phyloP scores from a whole-genome alignment of 108 stramenopile species.

The Skeletonema costatum region DNA sequence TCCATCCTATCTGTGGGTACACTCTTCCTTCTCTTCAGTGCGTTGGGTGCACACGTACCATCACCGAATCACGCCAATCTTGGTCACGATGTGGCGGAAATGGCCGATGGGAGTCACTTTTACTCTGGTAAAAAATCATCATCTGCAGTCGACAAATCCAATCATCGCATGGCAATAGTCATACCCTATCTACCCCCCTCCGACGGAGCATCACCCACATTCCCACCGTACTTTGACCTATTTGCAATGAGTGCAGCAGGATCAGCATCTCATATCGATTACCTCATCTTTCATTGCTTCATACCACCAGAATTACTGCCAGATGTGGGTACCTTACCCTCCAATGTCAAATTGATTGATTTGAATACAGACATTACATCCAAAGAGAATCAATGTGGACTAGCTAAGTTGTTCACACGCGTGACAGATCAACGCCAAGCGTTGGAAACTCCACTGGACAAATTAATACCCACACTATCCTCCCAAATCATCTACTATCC shows the following conservation, averaged over 20 bases:
- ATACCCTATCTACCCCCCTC: conserved; percentile 69
- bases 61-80: background rate
- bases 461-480: conserved; percentile 50
- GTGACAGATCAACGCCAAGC: conserved; percentile 54
- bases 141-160: background rate
- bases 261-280: conserved; percentile 72
- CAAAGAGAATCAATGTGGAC: conserved; percentile 11
- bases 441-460: conserved; percentile 36
- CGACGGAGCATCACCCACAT: conserved; percentile 51
- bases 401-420: conserved; percentile 50
- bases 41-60: background rate
- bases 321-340: conserved; percentile 22
- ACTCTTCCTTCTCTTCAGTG: background rate
- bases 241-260: conserved; percentile 83
- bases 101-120: conserved; percentile 8
- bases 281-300: conserved; percentile 84
- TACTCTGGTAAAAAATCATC: background rate
- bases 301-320: conserved; percentile 48
- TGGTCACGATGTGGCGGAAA: conserved; percentile 10
- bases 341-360: conserved; percentile 76
- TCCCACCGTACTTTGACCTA: conserved; percentile 83
- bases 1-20: background rate
- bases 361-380: conserved; percentile 33
- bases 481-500: conserved; percentile 60
- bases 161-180: conserved; percentile 73